Evolutionary conservation across 306 rosid genomes (phyloP), one percentile per base, ranked within the genome.

Genomic region (Benincasa hispida): DNA sequence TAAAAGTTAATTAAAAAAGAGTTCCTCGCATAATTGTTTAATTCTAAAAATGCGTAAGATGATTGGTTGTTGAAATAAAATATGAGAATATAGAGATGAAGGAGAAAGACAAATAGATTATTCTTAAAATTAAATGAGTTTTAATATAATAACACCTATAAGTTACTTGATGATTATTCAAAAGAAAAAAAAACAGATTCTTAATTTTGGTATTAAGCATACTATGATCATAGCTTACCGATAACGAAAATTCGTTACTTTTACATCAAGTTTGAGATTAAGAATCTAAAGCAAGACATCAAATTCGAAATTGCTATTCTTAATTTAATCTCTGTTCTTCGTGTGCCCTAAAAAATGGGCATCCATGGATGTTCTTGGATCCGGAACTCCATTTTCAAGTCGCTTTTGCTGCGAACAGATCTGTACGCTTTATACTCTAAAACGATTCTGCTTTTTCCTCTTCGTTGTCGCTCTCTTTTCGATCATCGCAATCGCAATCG

Each of bases 271-370:
- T 47, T 30, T 8, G 77, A 28, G 77, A 27, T 53, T 32, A 28
- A 27, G 60, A 73, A 57, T 51, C 77, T 17, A 28, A 73, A 73
- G 77, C 1, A 73, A 73, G 77, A 74, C 18, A 51, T 74, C 77
- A 30, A 28, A 74, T 48, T 73, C 76, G 10, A 51, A 73, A 32
- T 63, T 35, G 15, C 9, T 9, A 34, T 37, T 67, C 27, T 39
- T n/a, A 6, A 67, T 67, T 67, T 67, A 37, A 39, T 37, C 30
- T 21, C 2, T 66, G 50, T 67, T 67, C 74, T 39, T 21, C 13
- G 5, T 67, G 53, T 37, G 32, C 9, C 30, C 73, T 45, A 66
- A 66, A 66, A 66, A 37, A 67, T 67, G 74, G 51, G 11, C 53
- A 21, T 42, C 50, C 2, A 67, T 63, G 70, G 70, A 63, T 34